Conservation (phyloP, 2,329 filamentous ascomycete species). For the Fonsecaea pedrosoi region DNA sequence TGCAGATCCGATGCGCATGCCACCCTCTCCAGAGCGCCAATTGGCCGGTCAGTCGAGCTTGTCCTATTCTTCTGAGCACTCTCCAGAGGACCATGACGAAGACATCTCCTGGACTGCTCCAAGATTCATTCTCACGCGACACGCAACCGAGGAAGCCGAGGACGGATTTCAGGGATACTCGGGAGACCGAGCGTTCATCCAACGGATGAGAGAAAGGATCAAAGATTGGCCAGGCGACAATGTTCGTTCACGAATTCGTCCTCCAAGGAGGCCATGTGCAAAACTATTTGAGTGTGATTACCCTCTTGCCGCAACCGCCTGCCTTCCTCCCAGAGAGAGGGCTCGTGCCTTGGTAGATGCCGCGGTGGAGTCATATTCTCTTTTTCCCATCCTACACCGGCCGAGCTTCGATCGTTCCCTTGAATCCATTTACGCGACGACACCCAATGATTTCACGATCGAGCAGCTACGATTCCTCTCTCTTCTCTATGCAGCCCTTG, state of each 20-base stretch:
- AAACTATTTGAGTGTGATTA: conserved; percentile 17
- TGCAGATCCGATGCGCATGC: not conserved
- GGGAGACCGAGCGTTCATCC: conserved; percentile 15
- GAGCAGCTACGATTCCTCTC: conserved; percentile 12
- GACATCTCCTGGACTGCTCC: not conserved
- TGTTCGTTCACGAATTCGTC: conserved; percentile 5
- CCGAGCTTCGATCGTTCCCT: conserved; percentile 16
- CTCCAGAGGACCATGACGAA: not conserved
- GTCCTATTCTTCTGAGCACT: not conserved
- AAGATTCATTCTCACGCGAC: conserved; percentile 12
- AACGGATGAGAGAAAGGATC: conserved; percentile 19
- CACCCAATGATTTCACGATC: conserved; percentile 2
- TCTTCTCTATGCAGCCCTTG: conserved; percentile 18
- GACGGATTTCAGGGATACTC: conserved; percentile 16
- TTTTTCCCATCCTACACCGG: conserved; percentile 11
- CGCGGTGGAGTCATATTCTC: conserved; percentile 15
- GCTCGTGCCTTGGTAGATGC: conserved; percentile 15
- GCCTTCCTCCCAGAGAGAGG: conserved; percentile 9
- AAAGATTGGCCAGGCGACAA: conserved; percentile 12
- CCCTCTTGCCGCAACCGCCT: conserved; percentile 6
- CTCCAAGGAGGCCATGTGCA: not conserved
- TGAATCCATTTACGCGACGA: conserved; percentile 7
- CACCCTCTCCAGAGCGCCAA: not conserved
- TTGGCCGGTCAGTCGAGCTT: not conserved
- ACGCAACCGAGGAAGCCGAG: conserved; percentile 10